Conservation (phyloP, 2,329 filamentous ascomycete species). For the Diaporthe citri region DNA sequence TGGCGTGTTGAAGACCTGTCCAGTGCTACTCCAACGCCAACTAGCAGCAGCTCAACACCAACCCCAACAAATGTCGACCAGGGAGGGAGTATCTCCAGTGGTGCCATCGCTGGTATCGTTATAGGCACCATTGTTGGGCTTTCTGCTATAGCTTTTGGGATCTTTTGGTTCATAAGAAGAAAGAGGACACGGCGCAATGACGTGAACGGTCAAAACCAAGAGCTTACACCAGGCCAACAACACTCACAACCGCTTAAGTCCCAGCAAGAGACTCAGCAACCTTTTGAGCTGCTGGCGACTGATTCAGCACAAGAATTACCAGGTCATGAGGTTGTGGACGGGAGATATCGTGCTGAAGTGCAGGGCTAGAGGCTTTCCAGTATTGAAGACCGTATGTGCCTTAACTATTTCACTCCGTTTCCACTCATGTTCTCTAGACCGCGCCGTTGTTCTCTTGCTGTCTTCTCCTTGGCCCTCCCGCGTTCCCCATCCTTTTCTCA, state of each 20-base stretch:
- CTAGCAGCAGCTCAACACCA: neutral
- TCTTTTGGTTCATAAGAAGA: neutral
- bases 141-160: neutral
- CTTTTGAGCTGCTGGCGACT: neutral
- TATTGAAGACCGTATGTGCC: no score
- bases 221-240: neutral
- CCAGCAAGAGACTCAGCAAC: neutral
- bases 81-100: neutral
- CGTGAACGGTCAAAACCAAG: neutral
- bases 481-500: no score
- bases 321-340: neutral
- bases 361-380: neutral
- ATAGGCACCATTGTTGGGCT: neutral
- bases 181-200: neutral
- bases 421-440: no score
- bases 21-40: neutral
- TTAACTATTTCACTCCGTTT: no score
- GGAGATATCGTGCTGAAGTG: neutral
- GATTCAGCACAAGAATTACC: neutral
- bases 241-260: neutral
- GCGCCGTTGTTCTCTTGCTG: no score
- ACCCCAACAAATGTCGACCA: neutral
- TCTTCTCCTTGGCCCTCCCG: no score
- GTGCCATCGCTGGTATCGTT: neutral
- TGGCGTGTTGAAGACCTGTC: neutral